Evolutionary conservation across 1,139 yeast species (phyloP), one percentile per base, ranked within the genome.

Genomic region (Nakaseomyces kungkrabaensis): DNA sequence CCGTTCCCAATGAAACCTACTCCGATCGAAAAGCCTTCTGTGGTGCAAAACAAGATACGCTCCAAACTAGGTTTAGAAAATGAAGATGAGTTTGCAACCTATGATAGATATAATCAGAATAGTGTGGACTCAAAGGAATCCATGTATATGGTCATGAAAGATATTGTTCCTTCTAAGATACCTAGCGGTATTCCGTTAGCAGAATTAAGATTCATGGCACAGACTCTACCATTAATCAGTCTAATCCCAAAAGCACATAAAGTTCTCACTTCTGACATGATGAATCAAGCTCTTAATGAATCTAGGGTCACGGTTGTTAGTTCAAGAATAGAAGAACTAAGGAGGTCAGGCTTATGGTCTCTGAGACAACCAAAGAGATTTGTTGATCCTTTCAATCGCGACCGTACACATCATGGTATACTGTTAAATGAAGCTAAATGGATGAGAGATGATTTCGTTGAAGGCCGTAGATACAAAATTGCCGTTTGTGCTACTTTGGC

Each of bases 271-370:
- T 86, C 97, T 0, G 94, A 86, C 47, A 79, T 86, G 52, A 92
- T 81, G 68, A 95, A 88, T 60, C 77, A 85, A 59, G 88, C 96
- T 0, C 71, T 90, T 31, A 76, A 88, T n/a, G 99, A 92, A 63
- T 96, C 97, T 7, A 86, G 90, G 63, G 81, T 92, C 8, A 88
- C 96, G 0, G 96, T 89, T n/a, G 79, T 88, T 13, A 86, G 88
- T 60, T 86, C 95, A 3, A 77, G 97, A 51, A 90, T 94, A 45
- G 98, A 92, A 62, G 97, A 90, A 63, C 73, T 94, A 53, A 87
- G 89, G 62, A 73, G 95, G 49, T 83, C 84, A 51, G 87, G 88
- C 5, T 81, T 85, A 59, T 94, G 98, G 98, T 85, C 96, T 29
- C 71, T 90, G 50, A 75, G 96, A 48, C 98, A 94, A 65, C 96